Base-by-base conservation (phyloP, 768 basidiomycete genomes). In the Suillus sp. region DNA sequence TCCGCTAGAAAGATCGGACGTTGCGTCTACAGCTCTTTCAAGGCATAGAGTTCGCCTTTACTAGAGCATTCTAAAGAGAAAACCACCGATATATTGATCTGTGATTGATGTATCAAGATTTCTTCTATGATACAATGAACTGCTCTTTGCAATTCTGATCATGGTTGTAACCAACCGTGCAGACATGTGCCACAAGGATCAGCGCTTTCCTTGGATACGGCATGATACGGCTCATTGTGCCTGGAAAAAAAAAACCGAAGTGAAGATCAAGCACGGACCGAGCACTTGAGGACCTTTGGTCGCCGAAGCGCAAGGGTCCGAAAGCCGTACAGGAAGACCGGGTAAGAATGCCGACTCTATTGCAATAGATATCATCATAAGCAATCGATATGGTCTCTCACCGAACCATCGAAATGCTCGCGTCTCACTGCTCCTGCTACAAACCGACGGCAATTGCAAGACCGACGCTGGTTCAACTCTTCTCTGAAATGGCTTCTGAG, bases 341-440 rank as follows among this genome's bases (percentile, higher is more conserved):
- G 51, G 51, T n/a, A n/a, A 53, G 51, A 53, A 53, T 53, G 32
- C 51, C 51, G 32, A 53, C 20, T 6, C 51, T 53, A 53, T 53
- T 30, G 30, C 51, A 53, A 53, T 32, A 34, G 30, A 53, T 53
- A 53, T 32, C 51, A 53, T 10, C 2, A 2, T 20, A 51, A 18
- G 10, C 51, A 53, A 32, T n/a, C 11, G 51, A 32, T 53, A 53
- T 53, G 11, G 50, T 20, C 27, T 18, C 30, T n/a, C 13, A 32
- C 51, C 51, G 30, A 32, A n/a, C 30, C 18, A n/a, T 32, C 3
- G 20, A 34, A 32, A 53, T 32, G 51, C 30, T 32, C 13, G 30
- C 50, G 18, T 32, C 30, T 32, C 10, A 10, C 30, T 18, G 27
- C 10, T 27, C 20, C 18, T 6, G 10, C 30, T 50, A 50, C 48